These are phyloP conservation scores for Metschnikowia cubensis DNA, from an alignment of 805 yeast genomes.

Conservation along the genomic window DNA sequence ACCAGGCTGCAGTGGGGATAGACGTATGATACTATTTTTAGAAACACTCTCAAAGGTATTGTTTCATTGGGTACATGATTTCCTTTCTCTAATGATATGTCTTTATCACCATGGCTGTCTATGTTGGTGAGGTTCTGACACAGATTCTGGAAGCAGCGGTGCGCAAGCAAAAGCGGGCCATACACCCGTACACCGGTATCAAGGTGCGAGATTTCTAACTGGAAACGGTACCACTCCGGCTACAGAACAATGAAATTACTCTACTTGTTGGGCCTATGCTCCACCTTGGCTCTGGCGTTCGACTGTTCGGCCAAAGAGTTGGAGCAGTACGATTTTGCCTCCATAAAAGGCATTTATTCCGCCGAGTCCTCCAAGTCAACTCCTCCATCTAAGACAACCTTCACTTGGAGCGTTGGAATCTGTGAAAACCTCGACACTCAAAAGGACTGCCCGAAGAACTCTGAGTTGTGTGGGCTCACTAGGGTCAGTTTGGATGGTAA, in stretches of 20 bases:
- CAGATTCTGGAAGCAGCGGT: no score
- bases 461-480: constrained; percentile 77
- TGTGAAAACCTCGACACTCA: constrained; percentile 46
- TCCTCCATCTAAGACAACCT: constrained; percentile 70
- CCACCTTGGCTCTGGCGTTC: constrained; percentile 19
- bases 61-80: no score
- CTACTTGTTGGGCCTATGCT: constrained; percentile 17
- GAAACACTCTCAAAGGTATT: no score
- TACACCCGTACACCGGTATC: constrained; percentile 25
- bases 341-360: constrained; percentile 47
- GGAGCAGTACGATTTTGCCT: constrained; percentile 38
- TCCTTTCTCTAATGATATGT: no score
- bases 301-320: constrained; percentile 38
- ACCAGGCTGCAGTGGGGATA: no score
- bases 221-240: constrained; percentile 7
- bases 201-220: constrained; percentile 11
- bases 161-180: neutral
- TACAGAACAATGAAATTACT: constrained; percentile 35
- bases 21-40: no score
- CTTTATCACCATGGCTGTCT: no score
- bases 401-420: constrained; percentile 67
- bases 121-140: no score
- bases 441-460: constrained; percentile 60
- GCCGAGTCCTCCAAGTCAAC: constrained; percentile 47
- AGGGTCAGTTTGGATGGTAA: constrained; percentile 47